Evolutionary conservation across 2,329 filamentous ascomycete genomes (phyloP).

Genomic region (Fonsecaea nubica): DNA sequence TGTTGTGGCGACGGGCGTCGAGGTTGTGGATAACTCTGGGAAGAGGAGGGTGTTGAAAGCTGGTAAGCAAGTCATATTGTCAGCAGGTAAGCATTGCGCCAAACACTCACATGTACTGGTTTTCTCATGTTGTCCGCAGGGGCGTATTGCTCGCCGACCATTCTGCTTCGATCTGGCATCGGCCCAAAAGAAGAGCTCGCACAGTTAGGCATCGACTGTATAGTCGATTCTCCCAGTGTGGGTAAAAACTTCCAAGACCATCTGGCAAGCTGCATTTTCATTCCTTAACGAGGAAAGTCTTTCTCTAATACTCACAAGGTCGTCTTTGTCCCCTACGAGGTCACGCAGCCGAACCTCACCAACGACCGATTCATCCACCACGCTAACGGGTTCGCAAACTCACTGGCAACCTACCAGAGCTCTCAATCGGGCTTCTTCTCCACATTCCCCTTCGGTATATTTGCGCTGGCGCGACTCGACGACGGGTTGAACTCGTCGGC

Average conservation of each 20-base stretch:
- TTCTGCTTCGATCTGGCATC: constrained; percentile 62
- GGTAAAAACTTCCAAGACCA: constrained; percentile 63
- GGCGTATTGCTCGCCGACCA: constrained; percentile 57
- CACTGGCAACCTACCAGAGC: constrained; percentile 63
- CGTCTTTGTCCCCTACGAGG: constrained; percentile 63
- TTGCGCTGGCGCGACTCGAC: constrained; percentile 66
- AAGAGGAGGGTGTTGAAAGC: constrained; percentile 47
- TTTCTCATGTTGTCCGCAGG: constrained; percentile 42
- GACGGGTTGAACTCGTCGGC: constrained; percentile 53
- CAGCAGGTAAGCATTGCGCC: constrained; percentile 28
- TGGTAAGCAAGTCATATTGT: constrained; percentile 52
- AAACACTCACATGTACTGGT: background rate
- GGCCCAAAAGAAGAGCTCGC: constrained; percentile 55
- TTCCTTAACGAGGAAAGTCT: constrained; percentile 42
- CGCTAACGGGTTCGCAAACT: constrained; percentile 55
- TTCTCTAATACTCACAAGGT: constrained; percentile 62
- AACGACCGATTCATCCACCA: constrained; percentile 64
- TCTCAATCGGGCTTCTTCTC: constrained; percentile 65
- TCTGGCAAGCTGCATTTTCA: constrained; percentile 8
- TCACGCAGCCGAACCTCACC: constrained; percentile 59
- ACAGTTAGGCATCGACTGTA: constrained; percentile 51
- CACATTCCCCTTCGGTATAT: constrained; percentile 67
- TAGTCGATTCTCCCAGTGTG: constrained; percentile 57
- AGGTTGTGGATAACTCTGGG: constrained; percentile 51
- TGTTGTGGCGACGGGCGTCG: constrained; percentile 46